These are phyloP conservation scores for Scheffersomyces illinoinensis DNA, from an alignment of 1,139 yeast species.

Conservation along the genomic window DNA sequence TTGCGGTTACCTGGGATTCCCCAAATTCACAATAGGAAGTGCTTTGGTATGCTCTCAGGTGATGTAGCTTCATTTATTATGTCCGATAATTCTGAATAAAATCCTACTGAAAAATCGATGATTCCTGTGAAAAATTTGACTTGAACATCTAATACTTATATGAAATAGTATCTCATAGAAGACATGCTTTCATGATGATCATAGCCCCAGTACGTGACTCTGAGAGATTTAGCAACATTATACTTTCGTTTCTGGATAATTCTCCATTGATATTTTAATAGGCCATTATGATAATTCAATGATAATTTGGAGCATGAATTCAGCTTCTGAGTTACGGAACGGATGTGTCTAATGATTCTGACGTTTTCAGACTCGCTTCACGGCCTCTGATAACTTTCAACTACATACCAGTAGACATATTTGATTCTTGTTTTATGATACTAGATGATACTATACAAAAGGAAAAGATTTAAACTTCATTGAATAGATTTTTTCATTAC, in stretches of 20 bases:
- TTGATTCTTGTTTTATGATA: conserved; percentile 25
- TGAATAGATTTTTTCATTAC: conserved; percentile 12
- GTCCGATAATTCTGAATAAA: neutral
- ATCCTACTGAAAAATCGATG: neutral
- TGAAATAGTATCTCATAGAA: neutral
- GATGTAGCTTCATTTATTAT: neutral
- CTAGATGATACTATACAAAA: conserved; percentile 9
- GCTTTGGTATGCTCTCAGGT: neutral
- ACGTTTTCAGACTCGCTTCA: neutral
- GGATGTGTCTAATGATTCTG: neutral
- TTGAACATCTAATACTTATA: too few relatives aligned
- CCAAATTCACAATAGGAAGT: neutral
- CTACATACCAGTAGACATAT: conserved; percentile 22
- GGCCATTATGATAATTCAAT: neutral
- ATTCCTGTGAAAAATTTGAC: neutral
- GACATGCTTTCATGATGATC: neutral
- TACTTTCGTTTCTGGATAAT: neutral
- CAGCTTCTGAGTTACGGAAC: neutral
- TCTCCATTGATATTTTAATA: neutral
- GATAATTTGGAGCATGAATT: neutral
- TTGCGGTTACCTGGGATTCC: neutral
- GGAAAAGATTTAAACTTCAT: neutral
- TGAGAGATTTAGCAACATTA: neutral
- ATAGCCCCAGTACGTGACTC: neutral
- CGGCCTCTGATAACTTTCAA: neutral